These are phyloP conservation scores for Strigomonas oncopelti DNA, from an alignment of 208 protist genomes.

Conservation along the genomic window DNA sequence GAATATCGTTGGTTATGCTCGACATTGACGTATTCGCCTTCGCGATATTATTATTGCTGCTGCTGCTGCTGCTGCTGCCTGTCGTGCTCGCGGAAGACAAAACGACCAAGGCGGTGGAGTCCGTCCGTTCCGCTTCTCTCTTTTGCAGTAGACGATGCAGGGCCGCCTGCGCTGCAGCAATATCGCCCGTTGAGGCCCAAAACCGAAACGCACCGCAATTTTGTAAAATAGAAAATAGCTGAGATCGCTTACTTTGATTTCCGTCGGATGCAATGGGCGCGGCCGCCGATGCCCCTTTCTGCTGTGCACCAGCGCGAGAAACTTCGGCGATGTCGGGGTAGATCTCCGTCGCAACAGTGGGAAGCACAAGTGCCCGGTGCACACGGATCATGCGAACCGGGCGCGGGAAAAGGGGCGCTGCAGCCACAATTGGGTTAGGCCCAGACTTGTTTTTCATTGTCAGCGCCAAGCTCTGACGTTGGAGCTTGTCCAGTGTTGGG, in stretches of 20 bases:
- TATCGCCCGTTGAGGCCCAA: neutral
- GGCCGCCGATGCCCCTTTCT: neutral
- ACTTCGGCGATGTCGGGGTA: constrained; percentile 5
- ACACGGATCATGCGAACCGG: constrained; percentile 54
- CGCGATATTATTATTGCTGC: too few relatives aligned
- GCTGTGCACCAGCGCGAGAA: neutral
- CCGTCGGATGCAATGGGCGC: neutral
- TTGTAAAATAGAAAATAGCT: neutral
- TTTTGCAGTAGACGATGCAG: neutral
- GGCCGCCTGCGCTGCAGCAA: neutral
- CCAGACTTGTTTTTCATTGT: neutral
- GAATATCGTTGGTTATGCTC: constrained; percentile 20
- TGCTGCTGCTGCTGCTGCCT: too few relatives aligned
- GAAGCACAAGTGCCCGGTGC: constrained; percentile 54
- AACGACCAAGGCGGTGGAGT: neutral
- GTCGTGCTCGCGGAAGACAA: neutral
- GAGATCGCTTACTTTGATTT: neutral
- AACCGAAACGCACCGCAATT: neutral
- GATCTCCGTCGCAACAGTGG: constrained; percentile 48
- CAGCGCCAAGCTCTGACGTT: neutral
- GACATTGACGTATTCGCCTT: too few relatives aligned
- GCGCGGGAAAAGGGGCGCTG: constrained; percentile 30
- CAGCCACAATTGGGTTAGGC: constrained; percentile 3
- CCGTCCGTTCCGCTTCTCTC: too few relatives aligned
- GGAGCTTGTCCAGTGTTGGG: constrained; percentile 20